Conservation (phyloP, 177 flowering plant species). For the Vitis hybrid region DNA sequence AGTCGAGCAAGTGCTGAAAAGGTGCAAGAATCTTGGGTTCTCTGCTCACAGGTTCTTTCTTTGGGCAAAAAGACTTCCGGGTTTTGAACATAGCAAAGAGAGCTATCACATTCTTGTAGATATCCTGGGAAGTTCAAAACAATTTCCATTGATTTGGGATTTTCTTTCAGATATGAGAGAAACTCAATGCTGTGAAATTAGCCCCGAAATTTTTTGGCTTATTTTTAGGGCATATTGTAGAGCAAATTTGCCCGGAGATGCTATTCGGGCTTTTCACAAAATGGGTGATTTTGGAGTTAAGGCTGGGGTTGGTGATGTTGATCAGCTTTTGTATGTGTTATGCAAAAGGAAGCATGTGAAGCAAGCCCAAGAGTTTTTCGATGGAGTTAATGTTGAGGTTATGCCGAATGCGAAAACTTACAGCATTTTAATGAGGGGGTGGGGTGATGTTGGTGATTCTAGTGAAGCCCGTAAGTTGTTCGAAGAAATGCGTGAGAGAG, state of each 20-base stretch:
- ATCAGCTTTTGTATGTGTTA: conserved; percentile 50
- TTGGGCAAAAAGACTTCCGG: conserved; percentile 64
- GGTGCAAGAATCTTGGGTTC: conserved; percentile 74
- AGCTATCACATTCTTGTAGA: conserved; percentile 64
- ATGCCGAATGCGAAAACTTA: conserved; percentile 49
- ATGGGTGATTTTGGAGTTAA: conserved; percentile 71
- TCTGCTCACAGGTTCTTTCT: conserved; percentile 85
- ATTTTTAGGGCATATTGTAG: conserved; percentile 68
- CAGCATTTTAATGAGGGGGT: conserved; percentile 76
- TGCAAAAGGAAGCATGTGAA: conserved; percentile 65
- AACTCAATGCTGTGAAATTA: conserved; percentile 29
- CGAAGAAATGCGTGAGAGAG: conserved; percentile 70
- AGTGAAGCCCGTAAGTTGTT: conserved; percentile 57
- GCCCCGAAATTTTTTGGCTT: conserved; percentile 54
- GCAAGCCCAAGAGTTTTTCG: conserved; percentile 65
- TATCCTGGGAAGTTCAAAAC: conserved; percentile 64
- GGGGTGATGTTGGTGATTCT: conserved; percentile 60
- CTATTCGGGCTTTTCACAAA: conserved; percentile 64
- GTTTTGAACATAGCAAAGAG: conserved; percentile 49
- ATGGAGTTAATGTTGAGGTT: conserved; percentile 48
- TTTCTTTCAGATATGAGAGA: conserved; percentile 62
- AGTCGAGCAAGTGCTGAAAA: conserved; percentile 79
- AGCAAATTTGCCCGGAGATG: conserved; percentile 73
- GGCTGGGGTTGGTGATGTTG: conserved; percentile 56
- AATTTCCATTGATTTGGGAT: conserved; percentile 88